These are phyloP conservation scores for Mycena rebaudengoi DNA, from an alignment of 768 basidiomycete genomes.

Conservation along the genomic window DNA sequence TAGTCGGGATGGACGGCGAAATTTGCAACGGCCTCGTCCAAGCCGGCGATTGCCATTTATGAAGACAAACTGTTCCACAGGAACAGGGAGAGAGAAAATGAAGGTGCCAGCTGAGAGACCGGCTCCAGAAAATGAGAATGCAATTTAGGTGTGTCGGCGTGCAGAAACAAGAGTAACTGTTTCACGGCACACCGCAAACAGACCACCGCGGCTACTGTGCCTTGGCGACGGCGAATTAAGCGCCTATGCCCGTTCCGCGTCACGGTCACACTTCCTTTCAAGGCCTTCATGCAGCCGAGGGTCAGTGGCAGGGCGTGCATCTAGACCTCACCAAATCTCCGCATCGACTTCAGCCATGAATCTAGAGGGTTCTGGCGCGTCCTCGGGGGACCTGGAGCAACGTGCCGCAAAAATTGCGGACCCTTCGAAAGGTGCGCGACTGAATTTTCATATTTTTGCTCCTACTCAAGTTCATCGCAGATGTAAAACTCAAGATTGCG, in stretches of 20 bases:
- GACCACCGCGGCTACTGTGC: neutral
- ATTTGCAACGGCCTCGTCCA: conserved; percentile 20
- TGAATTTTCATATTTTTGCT: too few species aligned
- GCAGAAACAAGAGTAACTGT: too few species aligned
- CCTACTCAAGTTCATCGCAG: too few species aligned
- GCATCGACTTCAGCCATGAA: neutral
- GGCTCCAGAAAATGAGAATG: conserved; percentile 19
- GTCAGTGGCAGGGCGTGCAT: too few species aligned
- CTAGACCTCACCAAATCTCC: too few species aligned
- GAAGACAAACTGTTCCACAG: conserved; percentile 21
- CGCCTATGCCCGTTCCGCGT: too few species aligned
- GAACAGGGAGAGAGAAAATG: conserved; percentile 8
- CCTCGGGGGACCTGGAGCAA: conserved; percentile 14
- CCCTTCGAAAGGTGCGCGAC: too few species aligned
- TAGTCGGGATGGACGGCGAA: conserved; percentile 43
- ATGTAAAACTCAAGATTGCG: conserved; percentile 12
- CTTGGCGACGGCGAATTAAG: too few species aligned
- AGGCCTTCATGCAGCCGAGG: too few species aligned
- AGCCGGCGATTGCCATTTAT: conserved; percentile 27
- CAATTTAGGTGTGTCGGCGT: neutral
- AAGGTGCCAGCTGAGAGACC: conserved; percentile 28
- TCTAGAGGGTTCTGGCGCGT: neutral
- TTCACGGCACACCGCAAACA: neutral
- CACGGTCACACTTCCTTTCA: too few species aligned
- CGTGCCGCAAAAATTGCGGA: conserved; percentile 19